Evolutionary conservation across 345 rosid genomes (phyloP).

Genomic region (Brassica napus): Da-Ae NC_063445.1:47033001-47033500

Average conservation of each 20-base stretch:
- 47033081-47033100: neutral
- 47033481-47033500: constrained; percentile 34
- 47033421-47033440: neutral
- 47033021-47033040: neutral
- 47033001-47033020: neutral
- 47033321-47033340: constrained; percentile 15
- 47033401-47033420: constrained; percentile 10
- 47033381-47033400: constrained; percentile 10
- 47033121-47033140: neutral
- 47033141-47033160: neutral
- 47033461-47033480: constrained; percentile 21
- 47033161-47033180: neutral
- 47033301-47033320: constrained; percentile 36
- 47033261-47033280: constrained; percentile 8
- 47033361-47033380: constrained; percentile 20
- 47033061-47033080: neutral
- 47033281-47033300: constrained; percentile 16
- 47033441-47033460: constrained; percentile 32
- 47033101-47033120: neutral
- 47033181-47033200: neutral
- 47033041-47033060: neutral
- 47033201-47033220: neutral
- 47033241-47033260: constrained; percentile 13
- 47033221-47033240: neutral
- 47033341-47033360: constrained; percentile 25